Evolutionary conservation across 305 asterid genomes (phyloP).

Genomic region (Fraxinus ornus): DNA sequence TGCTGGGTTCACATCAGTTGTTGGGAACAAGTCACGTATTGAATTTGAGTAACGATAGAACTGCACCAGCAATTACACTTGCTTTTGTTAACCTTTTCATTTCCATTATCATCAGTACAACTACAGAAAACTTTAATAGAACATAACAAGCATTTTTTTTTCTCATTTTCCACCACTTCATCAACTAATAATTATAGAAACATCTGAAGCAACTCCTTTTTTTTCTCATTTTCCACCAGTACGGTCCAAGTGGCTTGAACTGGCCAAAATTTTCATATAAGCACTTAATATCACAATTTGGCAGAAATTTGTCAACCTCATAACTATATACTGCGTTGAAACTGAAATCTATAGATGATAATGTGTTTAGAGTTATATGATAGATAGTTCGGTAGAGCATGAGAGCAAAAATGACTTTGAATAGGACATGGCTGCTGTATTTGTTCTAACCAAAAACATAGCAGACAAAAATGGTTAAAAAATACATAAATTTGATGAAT

Average conservation of each 20-base stretch:
- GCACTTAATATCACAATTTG: not conserved
- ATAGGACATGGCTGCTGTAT: not conserved
- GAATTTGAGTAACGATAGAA: slow-evolving; percentile 47
- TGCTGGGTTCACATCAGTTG: slow-evolving; percentile 18
- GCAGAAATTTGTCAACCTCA: not conserved
- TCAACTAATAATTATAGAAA: not conserved
- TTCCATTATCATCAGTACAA: not conserved
- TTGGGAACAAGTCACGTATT: slow-evolving; percentile 41
- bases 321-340: not conserved
- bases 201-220: not conserved
- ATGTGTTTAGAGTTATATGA: not conserved
- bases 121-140: not conserved
- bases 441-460: not conserved
- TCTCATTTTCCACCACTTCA: not conserved
- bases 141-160: not conserved
- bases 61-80: slow-evolving; percentile 39
- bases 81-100: not conserved
- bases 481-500: not conserved
- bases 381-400: not conserved
- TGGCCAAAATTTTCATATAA: not conserved
- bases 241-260: not conserved
- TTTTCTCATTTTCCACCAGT: no score
- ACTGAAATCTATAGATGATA: not conserved
- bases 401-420: not conserved
- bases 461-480: not conserved